Evolutionary conservation across 805 yeast species (phyloP).

Genomic region (Zygosaccharomyces gambellarensis): DNA sequence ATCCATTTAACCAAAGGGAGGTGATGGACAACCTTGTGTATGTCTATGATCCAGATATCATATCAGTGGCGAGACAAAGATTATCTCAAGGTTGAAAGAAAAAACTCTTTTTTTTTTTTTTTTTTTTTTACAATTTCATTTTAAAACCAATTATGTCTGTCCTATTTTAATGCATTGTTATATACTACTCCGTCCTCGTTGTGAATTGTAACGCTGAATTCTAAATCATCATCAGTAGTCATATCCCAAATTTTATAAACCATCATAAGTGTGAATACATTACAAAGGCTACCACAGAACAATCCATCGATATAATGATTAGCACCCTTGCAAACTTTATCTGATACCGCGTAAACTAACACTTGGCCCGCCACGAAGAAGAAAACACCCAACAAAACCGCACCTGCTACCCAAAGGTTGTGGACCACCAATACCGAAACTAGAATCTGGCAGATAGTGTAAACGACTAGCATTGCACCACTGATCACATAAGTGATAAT

Average conservation of each 20-base stretch:
- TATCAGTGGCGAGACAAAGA: constrained; percentile 27
- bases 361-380: constrained; percentile 82
- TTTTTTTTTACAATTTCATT: neutral
- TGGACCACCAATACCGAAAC: constrained; percentile 63
- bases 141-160: neutral
- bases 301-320: constrained; percentile 89
- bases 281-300: constrained; percentile 77
- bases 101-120: neutral
- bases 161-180: constrained; percentile 11
- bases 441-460: constrained; percentile 61
- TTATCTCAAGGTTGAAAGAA: constrained; percentile 11
- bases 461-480: constrained; percentile 57
- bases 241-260: constrained; percentile 94
- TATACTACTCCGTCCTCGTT: constrained; percentile 38
- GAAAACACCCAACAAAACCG: constrained; percentile 61
- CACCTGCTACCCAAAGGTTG: constrained; percentile 87
- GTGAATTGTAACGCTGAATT: constrained; percentile 66
- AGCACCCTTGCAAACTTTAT: constrained; percentile 59
- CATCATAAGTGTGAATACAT: constrained; percentile 86
- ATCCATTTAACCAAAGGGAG: constrained; percentile 29
- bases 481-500: constrained; percentile 67
- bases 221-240: constrained; percentile 90
- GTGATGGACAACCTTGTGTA: constrained; percentile 22
- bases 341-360: constrained; percentile 63
- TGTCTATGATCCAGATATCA: constrained; percentile 28